Evolutionary conservation across 768 basidiomycete species (phyloP).

Genomic region (Lentinus tigrinus): DNA sequence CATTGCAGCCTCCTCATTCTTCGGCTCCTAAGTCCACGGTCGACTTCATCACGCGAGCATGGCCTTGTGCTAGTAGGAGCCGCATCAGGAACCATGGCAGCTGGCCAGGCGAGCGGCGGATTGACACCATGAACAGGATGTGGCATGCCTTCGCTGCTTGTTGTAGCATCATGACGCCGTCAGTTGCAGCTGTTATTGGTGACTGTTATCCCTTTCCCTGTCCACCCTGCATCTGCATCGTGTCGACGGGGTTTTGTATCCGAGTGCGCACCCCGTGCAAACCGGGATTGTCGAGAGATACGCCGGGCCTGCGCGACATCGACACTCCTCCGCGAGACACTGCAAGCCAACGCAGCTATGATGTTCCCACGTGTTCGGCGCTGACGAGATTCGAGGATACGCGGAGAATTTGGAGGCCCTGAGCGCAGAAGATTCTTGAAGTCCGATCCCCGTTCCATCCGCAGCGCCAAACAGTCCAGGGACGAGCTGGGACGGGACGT

Average conservation of each 20-base stretch:
- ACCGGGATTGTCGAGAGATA: too few species aligned
- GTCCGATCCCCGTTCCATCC: neutral
- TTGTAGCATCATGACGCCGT: neutral
- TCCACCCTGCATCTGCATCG: neutral
- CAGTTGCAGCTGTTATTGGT: neutral
- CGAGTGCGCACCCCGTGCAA: neutral
- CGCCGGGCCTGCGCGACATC: too few species aligned
- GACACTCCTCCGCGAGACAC: too few species aligned
- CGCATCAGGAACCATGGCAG: too few species aligned
- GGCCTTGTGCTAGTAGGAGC: too few species aligned
- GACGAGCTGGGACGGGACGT: too few species aligned
- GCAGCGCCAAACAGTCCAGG: slow-evolving; percentile 4
- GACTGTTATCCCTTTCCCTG: neutral
- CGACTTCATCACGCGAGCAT: too few species aligned
- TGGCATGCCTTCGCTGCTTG: neutral
- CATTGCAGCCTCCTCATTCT: too few species aligned
- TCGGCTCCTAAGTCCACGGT: too few species aligned
- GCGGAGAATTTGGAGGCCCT: neutral
- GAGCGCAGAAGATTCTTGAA: neutral
- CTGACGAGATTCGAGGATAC: neutral
- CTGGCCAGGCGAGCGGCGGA: neutral
- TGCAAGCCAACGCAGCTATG: neutral
- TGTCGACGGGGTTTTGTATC: neutral
- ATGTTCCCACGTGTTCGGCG: neutral
- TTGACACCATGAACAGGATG: neutral